Percentiles rank a stretch among this genome's conserved stretches.
phyloP scores from a whole-genome alignment of 306 rosid species.

The Lathyrus tuberosus region DNA sequence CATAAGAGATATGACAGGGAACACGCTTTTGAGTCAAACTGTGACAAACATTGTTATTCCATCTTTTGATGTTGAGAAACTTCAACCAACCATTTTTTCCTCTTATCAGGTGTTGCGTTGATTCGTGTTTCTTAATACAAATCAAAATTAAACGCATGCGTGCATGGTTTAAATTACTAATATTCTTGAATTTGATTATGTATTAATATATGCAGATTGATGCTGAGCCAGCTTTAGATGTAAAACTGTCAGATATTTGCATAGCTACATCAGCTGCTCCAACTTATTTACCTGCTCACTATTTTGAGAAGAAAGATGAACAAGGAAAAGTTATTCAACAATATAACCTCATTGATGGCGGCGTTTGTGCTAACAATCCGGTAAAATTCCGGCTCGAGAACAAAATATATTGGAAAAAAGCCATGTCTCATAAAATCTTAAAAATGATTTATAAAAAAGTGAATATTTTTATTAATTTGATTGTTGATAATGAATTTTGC shows the following conservation, averaged over 20 bases:
- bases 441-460: too few relatives aligned
- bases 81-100: conserved; percentile 48
- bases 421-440: too few relatives aligned
- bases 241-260: too few relatives aligned
- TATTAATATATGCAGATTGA: conserved; percentile 21
- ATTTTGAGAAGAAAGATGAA: conserved; percentile 43
- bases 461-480: background rate
- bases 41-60: conserved; percentile 47
- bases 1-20: background rate
- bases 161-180: conserved; percentile 2
- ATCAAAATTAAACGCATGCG: background rate
- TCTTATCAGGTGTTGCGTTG: conserved; percentile 32
- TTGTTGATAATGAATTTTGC: background rate
- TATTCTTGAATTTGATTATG: background rate
- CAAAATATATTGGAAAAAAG: background rate
- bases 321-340: conserved; percentile 7
- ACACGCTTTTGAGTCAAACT: conserved; percentile 33
- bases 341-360: conserved; percentile 51
- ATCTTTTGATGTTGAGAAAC: conserved; percentile 37
- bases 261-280: too few relatives aligned
- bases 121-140: background rate
- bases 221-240: too few relatives aligned
- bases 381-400: conserved; percentile 1
- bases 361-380: conserved; percentile 47
- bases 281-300: background rate